Evolutionary conservation across 495 filamentous ascomycete genomes (phyloP).

Genomic region (Neurospora sp.): DNA sequence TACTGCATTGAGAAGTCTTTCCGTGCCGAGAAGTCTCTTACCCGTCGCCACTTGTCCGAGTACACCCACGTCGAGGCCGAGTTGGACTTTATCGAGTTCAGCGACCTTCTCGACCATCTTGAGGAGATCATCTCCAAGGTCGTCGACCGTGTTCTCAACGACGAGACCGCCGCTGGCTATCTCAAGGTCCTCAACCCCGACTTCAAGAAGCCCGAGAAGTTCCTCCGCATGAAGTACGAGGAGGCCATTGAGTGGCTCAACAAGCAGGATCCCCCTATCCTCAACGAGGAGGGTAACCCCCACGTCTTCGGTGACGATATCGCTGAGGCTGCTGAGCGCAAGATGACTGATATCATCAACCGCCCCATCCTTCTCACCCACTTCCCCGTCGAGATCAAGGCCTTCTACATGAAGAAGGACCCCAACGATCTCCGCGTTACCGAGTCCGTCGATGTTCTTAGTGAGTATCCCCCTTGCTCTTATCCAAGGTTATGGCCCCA

Average conservation of each 20-base stretch:
- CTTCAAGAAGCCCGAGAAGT: constrained; percentile 75
- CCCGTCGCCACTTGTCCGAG: constrained; percentile 76
- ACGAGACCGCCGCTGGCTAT: constrained; percentile 56
- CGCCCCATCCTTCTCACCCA: constrained; percentile 91
- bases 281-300: constrained; percentile 82
- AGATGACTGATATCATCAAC: constrained; percentile 95
- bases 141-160: constrained; percentile 60
- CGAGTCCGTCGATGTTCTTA: constrained; percentile 90
- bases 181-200: constrained; percentile 78
- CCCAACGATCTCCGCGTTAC: constrained; percentile 73
- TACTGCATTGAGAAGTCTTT: constrained; percentile 98
- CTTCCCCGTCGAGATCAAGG: constrained; percentile 96
- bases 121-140: constrained; percentile 85
- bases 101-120: constrained; percentile 82
- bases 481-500: neutral
- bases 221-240: constrained; percentile 88
- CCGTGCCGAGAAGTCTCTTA: constrained; percentile 92
- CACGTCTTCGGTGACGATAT: constrained; percentile 97
- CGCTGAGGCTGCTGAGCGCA: constrained; percentile 91
- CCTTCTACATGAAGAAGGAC: constrained; percentile 99
- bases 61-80: constrained; percentile 98
- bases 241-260: constrained; percentile 92
- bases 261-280: constrained; percentile 65
- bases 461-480: neutral
- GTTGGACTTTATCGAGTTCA: constrained; percentile 90